Evolutionary conservation across 2,329 filamentous ascomycete species (phyloP), one percentile per base, ranked within the genome.

Genomic region (Biscogniauxia marginata): DNA sequence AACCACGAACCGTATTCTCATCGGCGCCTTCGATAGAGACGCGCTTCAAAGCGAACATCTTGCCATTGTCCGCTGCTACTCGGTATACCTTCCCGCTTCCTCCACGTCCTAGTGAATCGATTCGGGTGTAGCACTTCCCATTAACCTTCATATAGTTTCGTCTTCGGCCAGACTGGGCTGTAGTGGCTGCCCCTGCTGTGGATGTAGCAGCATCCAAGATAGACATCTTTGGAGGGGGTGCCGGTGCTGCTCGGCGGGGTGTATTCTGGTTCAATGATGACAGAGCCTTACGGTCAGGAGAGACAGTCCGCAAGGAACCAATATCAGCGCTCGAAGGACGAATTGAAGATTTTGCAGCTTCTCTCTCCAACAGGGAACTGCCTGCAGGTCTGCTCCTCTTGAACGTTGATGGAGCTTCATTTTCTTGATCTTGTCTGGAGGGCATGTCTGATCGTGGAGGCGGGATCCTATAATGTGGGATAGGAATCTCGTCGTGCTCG

Each of bases 41-140:
- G 49, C 91, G 84, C 76, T 99, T 99, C 63, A 99, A 76, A 0
- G 95, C 95, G 73, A 96, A 93, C 74, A 96, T 91, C 71, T 93
- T 96, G 68, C 91, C 93, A 69, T 97, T 98, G 72, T 99, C 95
- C 0, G 95, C 93, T 79, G 96, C 96, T 30, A 99, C 95, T 47
- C 92, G 88, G 73, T 96, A 99, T 1, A 99, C 95, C 68, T 96
- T 93, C 50, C 89, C 93, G 64, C 91, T 97, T 25, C 95, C 95
- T 60, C 95, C 95, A 56, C 93, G 88, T 8, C 95, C 95, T 63
- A 99, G 87, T 63, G 89, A 91, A 71, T 96, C 93, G 60, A 98
- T 84, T 48, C 93, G 84, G 20, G 92, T 95, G 70, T 96, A 99
- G 34, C 87, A 84, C 70, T 96, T 96, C 58, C 91, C 91, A 69